A percentile compares a stretch with the other conserved stretches of the same genome.
Evolutionary conservation across 768 basidiomycete genomes (phyloP).

Genomic region (Kwoniella bestiolae): DNA sequence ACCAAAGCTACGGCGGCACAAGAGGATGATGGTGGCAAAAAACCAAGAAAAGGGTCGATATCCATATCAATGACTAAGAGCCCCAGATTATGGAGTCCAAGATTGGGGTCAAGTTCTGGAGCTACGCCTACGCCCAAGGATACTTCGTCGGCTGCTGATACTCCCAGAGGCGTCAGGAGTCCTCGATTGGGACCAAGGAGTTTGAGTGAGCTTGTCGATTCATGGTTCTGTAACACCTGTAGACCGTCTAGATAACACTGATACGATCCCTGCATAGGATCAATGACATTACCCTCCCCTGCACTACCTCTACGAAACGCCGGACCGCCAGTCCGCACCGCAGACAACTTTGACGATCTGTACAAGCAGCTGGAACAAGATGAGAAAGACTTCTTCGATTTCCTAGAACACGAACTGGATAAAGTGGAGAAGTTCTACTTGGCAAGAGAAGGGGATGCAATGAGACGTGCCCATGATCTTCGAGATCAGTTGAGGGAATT

Average conservation of each 20-base stretch:
- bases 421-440: constrained; percentile 86
- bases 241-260: no score
- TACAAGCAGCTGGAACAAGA: constrained; percentile 65
- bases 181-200: constrained; percentile 26
- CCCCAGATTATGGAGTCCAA: constrained; percentile 10
- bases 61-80: neutral
- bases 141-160: neutral
- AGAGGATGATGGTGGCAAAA: neutral
- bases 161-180: constrained; percentile 9
- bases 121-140: constrained; percentile 4
- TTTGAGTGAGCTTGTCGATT: constrained; percentile 31
- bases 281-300: constrained; percentile 36
- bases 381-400: constrained; percentile 74
- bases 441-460: constrained; percentile 69
- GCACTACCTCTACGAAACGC: constrained; percentile 10
- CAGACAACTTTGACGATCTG: constrained; percentile 55
- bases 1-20: neutral
- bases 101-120: neutral
- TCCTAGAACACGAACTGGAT: constrained; percentile 76
- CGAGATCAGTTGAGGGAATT: constrained; percentile 76
- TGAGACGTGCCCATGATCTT: constrained; percentile 59
- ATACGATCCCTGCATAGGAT: constrained; percentile 17
- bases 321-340: constrained; percentile 24
- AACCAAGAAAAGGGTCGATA: neutral
- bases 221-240: no score